Conservation (phyloP, 2,329 filamentous ascomycete genomes). For the Thelonectria olida region DNA sequence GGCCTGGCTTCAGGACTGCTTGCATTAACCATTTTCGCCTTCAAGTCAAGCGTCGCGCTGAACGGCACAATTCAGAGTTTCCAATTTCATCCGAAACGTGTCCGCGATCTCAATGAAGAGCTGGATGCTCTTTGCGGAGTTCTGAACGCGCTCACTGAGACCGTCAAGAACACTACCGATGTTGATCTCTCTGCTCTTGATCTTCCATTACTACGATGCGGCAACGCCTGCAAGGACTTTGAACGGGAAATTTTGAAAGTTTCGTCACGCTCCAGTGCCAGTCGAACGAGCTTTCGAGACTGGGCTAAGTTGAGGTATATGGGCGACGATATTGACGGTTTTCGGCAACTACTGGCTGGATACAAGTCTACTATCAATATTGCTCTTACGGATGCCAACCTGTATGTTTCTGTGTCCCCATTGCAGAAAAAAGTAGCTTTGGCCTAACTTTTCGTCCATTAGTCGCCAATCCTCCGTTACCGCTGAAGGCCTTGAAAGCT, state of each 20-base stretch:
- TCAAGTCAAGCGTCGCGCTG: conserved; percentile 49
- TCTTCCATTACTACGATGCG: conserved; percentile 51
- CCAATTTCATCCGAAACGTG: conserved; percentile 36
- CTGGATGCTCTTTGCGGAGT: conserved; percentile 48
- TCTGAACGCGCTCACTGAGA: conserved; percentile 45
- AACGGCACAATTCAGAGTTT: conserved; percentile 50
- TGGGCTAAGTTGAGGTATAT: conserved; percentile 56
- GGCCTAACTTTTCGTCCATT: not conserved
- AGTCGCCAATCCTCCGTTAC: conserved; percentile 19
- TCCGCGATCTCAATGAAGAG: conserved; percentile 53
- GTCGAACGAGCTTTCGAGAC: conserved; percentile 53
- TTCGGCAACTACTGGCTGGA: conserved; percentile 48
- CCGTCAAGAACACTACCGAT: conserved; percentile 16
- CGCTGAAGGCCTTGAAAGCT: conserved; percentile 17
- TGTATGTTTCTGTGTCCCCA: conserved; percentile 21
- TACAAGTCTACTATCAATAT: conserved; percentile 47
- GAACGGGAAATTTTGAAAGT: conserved; percentile 48
- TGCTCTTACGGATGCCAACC: conserved; percentile 32
- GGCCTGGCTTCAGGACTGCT: conserved; percentile 6
- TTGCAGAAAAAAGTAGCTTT: not conserved
- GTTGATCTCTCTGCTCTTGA: conserved; percentile 29
- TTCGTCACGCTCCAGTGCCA: conserved; percentile 43
- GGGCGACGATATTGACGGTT: conserved; percentile 53
- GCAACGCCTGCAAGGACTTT: conserved; percentile 54
- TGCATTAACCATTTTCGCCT: conserved; percentile 47